Base-by-base conservation (phyloP, 768 basidiomycete species). In the Termitomyces sp. region DNA sequence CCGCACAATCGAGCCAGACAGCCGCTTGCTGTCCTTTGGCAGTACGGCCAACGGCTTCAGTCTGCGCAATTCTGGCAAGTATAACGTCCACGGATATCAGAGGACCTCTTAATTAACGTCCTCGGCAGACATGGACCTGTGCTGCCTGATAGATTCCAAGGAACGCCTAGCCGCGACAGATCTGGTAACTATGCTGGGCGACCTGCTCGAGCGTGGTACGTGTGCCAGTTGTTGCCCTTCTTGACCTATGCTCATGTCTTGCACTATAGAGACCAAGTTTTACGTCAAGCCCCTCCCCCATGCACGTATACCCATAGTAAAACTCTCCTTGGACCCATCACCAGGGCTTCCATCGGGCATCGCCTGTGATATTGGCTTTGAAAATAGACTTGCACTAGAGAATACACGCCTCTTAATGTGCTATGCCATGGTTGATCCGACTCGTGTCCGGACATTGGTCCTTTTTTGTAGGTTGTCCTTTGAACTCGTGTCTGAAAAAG, bases 231-330 rank as follows among this genome's bases (percentile, higher is more conserved):
- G 30, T 54, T 37, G 45, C 33, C n/a, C 35, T 43, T 53, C 44
- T 40, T 19, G n/a, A 31, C 26, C 46, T 54, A 28, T 31, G 30
- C 21, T 55, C 23, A 57, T 17, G 37, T 9, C 30, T 14, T 50
- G 19, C 11, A 23, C 28, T 46, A 3, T 70, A 94, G 94, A 97
- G 76, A 95, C 94, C 38, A 94, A 94, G 70, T 95, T 96, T 68
- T 85, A 89, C 67, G 95, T 98, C 75, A 98, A 98, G 71, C 88
- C 94, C 11, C 78, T 99, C 23, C 95, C 96, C 10, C 90, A 94
- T 73, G 96, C 96, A 11, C 89, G 96, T 65, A 98, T 98, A 78
- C 96, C 96, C 35, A 99, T 99, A 68, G 93, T 99, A 67, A 99
- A 99, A 76, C 80, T 99, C 53, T 93, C 91, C 23, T 82, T 98